A percentile compares a stretch with the other conserved stretches of the same genome.
phyloP scores from a whole-genome alignment of 2,329 filamentous ascomycete genomes.

The Monilinia aucupariae region DNA sequence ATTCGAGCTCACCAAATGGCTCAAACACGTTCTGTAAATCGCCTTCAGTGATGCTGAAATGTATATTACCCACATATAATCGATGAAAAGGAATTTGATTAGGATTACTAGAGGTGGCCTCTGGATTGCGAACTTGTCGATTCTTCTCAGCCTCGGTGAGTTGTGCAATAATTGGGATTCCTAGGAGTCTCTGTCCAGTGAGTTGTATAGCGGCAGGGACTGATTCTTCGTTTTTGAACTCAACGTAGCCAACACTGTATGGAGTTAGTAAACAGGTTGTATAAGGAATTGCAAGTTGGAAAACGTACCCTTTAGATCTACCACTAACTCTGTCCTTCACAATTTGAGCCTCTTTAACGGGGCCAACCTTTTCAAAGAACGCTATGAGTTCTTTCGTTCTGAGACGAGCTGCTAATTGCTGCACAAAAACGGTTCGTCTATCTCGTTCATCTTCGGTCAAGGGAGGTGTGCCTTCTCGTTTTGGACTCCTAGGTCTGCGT shows the following conservation, averaged over 20 bases:
- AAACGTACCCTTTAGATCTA: constrained; percentile 86
- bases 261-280: constrained; percentile 37
- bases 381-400: constrained; percentile 86
- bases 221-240: constrained; percentile 95
- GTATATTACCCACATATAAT: constrained; percentile 97
- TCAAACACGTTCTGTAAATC: constrained; percentile 96
- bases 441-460: constrained; percentile 94
- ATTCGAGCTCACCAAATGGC: constrained; percentile 95
- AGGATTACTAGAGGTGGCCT: constrained; percentile 60
- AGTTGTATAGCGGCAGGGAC: constrained; percentile 91
- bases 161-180: constrained; percentile 97
- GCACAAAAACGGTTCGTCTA: constrained; percentile 93
- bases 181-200: constrained; percentile 96
- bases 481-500: constrained; percentile 40
- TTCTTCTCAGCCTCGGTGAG: constrained; percentile 99
- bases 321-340: constrained; percentile 96
- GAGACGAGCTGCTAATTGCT: constrained; percentile 91
- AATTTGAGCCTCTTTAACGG: constrained; percentile 95
- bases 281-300: neutral
- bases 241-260: constrained; percentile 91
- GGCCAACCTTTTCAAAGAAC: constrained; percentile 93
- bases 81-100: constrained; percentile 94
- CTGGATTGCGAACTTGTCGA: constrained; percentile 82
- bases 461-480: constrained; percentile 56
- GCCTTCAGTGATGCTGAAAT: constrained; percentile 97